phyloP scores from a whole-genome alignment of 2,329 filamentous ascomycete genomes.

The Chaetomiaceae sp. region DNA sequence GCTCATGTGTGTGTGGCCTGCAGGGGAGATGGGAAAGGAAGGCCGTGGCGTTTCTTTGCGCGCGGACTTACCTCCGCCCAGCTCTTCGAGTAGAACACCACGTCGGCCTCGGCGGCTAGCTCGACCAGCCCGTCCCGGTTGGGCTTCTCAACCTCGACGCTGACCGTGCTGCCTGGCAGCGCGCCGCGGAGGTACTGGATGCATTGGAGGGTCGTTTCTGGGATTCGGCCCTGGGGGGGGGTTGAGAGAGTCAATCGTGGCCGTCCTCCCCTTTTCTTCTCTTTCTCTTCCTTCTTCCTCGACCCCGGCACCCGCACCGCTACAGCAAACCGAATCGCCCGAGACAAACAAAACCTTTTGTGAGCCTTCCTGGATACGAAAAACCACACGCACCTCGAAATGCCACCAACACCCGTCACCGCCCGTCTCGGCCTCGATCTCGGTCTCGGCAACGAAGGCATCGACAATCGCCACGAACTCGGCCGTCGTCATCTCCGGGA shows the following conservation, averaged over 20 bases:
- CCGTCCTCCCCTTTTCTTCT: no score
- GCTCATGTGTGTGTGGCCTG: not conserved
- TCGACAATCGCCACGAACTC: conserved; percentile 52
- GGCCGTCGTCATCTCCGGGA: conserved; percentile 60
- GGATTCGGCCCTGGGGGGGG: conserved; percentile 53
- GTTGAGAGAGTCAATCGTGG: conserved; percentile 6
- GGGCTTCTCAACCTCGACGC: conserved; percentile 70
- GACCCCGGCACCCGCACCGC: no score
- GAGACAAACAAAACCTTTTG: not conserved
- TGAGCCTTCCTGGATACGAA: not conserved
- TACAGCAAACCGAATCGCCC: no score
- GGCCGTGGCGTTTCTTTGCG: not conserved
- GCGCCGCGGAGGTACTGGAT: conserved; percentile 49
- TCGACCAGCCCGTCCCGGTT: conserved; percentile 53
- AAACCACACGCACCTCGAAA: conserved; percentile 54
- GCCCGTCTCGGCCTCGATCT: conserved; percentile 15
- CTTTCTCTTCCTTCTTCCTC: no score
- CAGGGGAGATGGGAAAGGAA: not conserved
- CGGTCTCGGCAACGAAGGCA: conserved; percentile 30
- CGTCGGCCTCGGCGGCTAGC: conserved; percentile 58
- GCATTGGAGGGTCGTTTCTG: conserved; percentile 55
- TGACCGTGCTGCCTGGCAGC: conserved; percentile 48
- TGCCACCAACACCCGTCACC: conserved; percentile 58
- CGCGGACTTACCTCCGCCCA: conserved; percentile 59
- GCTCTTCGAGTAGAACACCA: conserved; percentile 67